Evolutionary conservation across 2,329 filamentous ascomycete species (phyloP).

Genomic region (Fusarium burgessii): DNA sequence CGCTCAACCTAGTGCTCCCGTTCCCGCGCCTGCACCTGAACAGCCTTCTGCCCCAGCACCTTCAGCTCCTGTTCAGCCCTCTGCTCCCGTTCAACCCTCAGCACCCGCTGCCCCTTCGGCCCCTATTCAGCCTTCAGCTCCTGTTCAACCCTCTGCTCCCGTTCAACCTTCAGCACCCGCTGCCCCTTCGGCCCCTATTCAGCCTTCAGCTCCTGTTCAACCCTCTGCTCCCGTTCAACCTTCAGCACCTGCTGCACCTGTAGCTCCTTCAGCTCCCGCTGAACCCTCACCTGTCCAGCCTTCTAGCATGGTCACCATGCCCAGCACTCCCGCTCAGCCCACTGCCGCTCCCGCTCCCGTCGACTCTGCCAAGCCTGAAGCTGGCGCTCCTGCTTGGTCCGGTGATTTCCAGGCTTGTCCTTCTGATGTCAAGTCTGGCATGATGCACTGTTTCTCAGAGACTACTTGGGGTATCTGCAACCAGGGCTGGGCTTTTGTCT

Average conservation of each 20-base stretch:
- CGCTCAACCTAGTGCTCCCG: background rate
- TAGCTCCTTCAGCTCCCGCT: background rate
- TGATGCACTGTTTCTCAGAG: constrained; percentile 33
- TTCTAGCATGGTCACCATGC: background rate
- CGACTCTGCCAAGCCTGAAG: background rate
- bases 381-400: constrained; percentile 23
- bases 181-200: background rate
- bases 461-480: constrained; percentile 44
- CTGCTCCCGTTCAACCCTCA: background rate
- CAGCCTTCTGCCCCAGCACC: background rate
- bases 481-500: constrained; percentile 38
- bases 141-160: background rate
- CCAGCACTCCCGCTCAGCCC: background rate
- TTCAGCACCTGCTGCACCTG: background rate
- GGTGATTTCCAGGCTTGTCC: constrained; percentile 30
- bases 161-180: background rate
- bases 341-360: background rate
- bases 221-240: background rate
- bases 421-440: constrained; percentile 4
- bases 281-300: background rate
- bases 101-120: background rate
- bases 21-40: background rate
- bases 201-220: background rate
- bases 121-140: background rate
- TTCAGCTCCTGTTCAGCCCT: background rate